Conservation (phyloP, 495 filamentous ascomycete species). For the Cenococcum geophilum region DNA sequence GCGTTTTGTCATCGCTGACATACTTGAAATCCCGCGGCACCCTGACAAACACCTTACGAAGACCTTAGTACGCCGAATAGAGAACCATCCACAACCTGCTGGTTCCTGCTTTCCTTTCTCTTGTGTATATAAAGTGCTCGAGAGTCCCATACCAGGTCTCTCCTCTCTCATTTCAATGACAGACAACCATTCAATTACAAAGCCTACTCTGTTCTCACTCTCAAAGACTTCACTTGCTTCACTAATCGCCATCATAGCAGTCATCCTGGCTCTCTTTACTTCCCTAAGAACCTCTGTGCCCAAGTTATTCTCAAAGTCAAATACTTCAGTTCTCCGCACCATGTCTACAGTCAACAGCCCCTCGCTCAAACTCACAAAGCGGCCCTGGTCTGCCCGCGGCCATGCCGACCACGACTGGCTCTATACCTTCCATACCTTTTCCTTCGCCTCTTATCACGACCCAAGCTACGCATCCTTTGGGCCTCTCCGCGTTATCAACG, state of each 20-base stretch:
- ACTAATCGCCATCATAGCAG: constrained; percentile 28
- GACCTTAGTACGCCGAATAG: background rate
- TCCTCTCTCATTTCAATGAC: constrained; percentile 23
- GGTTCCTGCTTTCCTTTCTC: background rate
- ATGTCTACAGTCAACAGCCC: constrained; percentile 24
- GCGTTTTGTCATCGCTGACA: constrained; percentile 1
- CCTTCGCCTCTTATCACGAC: constrained; percentile 68
- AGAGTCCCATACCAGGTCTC: background rate
- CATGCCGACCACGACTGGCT: constrained; percentile 77
- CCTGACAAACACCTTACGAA: constrained; percentile 5
- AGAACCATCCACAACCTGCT: constrained; percentile 9
- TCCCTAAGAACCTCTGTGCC: constrained; percentile 27
- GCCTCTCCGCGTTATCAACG: constrained; percentile 70
- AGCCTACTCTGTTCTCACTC: constrained; percentile 3
- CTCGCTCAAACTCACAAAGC: constrained; percentile 36
- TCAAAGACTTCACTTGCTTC: constrained; percentile 12
- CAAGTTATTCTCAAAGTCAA: constrained; percentile 14
- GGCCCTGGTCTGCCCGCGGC: constrained; percentile 51
- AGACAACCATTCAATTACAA: constrained; percentile 14
- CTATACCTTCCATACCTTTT: constrained; percentile 79
- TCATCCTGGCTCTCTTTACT: constrained; percentile 37
- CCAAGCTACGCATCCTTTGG: constrained; percentile 59
- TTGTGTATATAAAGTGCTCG: constrained; percentile 15
- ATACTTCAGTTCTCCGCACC: constrained; percentile 19
- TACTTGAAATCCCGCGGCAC: background rate